A percentile compares a stretch with the other conserved stretches of the same genome.
Evolutionary conservation across 1,139 yeast species (phyloP).

Genomic region (Barnettozyma hawaiiensis): DNA sequence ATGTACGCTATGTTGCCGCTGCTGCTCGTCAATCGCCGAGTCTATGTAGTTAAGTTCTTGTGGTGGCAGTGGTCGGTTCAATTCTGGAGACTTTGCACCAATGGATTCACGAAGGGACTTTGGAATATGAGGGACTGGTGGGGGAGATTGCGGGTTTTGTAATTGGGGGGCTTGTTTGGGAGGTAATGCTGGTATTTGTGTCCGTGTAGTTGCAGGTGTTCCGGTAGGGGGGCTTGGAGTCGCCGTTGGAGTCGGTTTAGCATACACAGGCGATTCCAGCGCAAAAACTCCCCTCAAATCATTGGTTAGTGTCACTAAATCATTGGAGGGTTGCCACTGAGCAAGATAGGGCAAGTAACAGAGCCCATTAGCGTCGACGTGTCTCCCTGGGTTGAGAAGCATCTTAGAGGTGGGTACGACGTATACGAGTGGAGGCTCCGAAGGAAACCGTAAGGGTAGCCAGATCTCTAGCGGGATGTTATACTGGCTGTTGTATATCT

Average conservation of each 20-base stretch:
- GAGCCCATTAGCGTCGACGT: conserved; percentile 68
- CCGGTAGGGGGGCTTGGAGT: conserved; percentile 11
- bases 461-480: conserved; percentile 64
- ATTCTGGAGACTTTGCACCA: conserved; percentile 3
- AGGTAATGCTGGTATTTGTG: background rate
- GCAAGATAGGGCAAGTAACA: conserved; percentile 67
- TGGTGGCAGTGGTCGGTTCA: conserved; percentile 4
- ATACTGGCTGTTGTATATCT: conserved; percentile 29
- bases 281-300: conserved; percentile 39
- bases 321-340: conserved; percentile 40
- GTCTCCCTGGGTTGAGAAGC: conserved; percentile 55
- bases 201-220: conserved; percentile 2
- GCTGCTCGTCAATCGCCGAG: conserved; percentile 5
- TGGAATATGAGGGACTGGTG: conserved; percentile 29
- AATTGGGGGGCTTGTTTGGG: background rate
- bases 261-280: conserved; percentile 47
- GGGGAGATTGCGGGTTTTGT: conserved; percentile 16
- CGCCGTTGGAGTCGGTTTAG: conserved; percentile 29
- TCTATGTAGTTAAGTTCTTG: conserved; percentile 3
- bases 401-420: conserved; percentile 47
- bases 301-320: conserved; percentile 27
- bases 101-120: conserved; percentile 11
- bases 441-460: conserved; percentile 72
- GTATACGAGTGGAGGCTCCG: conserved; percentile 52
- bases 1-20: background rate